Conservation (phyloP, 805 yeast genomes). For the Yamadazyma endophytica region DNA sequence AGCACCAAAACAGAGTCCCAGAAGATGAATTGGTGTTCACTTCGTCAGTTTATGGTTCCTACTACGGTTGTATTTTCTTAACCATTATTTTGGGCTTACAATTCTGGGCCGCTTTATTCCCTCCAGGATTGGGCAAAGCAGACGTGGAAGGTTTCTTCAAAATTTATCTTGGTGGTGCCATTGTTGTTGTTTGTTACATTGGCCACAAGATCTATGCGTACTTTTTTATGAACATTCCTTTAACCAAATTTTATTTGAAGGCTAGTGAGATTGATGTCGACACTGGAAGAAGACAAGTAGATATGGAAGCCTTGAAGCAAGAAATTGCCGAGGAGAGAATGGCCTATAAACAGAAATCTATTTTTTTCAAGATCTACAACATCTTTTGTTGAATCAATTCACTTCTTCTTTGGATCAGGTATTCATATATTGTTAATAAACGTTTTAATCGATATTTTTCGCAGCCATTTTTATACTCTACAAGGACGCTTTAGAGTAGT, state of each 20-base stretch:
- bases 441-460: too few relatives aligned
- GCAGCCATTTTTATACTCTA: too few relatives aligned
- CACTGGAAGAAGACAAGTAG: constrained; percentile 57
- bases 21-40: constrained; percentile 30
- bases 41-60: constrained; percentile 24
- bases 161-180: constrained; percentile 47
- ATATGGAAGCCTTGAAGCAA: constrained; percentile 48
- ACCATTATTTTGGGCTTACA: constrained; percentile 26
- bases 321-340: constrained; percentile 46
- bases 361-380: constrained; percentile 11
- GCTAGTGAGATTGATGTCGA: constrained; percentile 56
- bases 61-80: constrained; percentile 26
- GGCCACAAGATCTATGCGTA: constrained; percentile 48
- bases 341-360: constrained; percentile 9
- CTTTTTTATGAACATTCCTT: constrained; percentile 18
- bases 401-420: too few relatives aligned
- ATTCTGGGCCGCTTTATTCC: constrained; percentile 38
- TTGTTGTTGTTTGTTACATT: constrained; percentile 42
- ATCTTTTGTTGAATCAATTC: constrained; percentile 14
- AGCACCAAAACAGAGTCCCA: constrained; percentile 17
- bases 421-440: too few relatives aligned
- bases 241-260: constrained; percentile 34
- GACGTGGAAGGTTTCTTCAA: constrained; percentile 46
- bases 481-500: too few relatives aligned
- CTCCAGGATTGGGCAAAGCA: constrained; percentile 25